Evolutionary conservation across 176 grass and related monocot genomes (phyloP), one percentile per base, ranked within the genome.

Genomic region (Hsuehochloa calcarea): DNA sequence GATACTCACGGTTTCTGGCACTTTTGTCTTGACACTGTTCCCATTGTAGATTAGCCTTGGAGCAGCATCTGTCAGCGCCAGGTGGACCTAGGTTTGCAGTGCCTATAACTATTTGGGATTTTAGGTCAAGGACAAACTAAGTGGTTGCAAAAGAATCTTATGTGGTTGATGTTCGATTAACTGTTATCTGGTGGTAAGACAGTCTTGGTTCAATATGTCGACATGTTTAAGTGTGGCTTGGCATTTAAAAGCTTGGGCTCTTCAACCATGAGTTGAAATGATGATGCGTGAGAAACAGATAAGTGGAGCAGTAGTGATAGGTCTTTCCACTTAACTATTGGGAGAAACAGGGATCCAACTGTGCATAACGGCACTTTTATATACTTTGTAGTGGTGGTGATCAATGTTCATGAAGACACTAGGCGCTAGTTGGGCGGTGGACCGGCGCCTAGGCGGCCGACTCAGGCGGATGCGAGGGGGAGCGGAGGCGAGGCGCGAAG

Each of bases 201-300:
- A 22, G 23, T 43, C 13, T 62, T 63, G 61, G 50, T 40, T 60
- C 25, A 74, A 65, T 45, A 65, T 67, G 47, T 67, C 23, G 22
- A 16, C 27, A 50, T 80, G 55, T 84, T 74, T 74, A 51, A 68
- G 27, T 58, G 49, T 61, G 27, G n/a, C 34, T 20, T 78, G 75
- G n/a, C 58, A 85, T 85, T 80, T 50, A 29, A 80, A 61, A 75
- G 38, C n/a, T n/a, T n/a, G n/a, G n/a, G n/a, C n/a, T n/a, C n/a
- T n/a, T n/a, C 50, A 59, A 79, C 52, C 44, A 46, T 85, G 40
- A 81, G 3, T 60, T 81, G 82, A 34, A 61, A 85, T 82, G 70
- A 46, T 81, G 78, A 75, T 81, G 43, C 26, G 29, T 51, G 41
- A 50, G 44, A 27, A 85, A 68, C 29, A 66, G 29, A 43, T 80